A percentile compares a stretch with the other conserved stretches of the same genome.
phyloP scores from a whole-genome alignment of 2,329 filamentous ascomycete genomes.

The Pestalotiopsis sp. region DNA sequence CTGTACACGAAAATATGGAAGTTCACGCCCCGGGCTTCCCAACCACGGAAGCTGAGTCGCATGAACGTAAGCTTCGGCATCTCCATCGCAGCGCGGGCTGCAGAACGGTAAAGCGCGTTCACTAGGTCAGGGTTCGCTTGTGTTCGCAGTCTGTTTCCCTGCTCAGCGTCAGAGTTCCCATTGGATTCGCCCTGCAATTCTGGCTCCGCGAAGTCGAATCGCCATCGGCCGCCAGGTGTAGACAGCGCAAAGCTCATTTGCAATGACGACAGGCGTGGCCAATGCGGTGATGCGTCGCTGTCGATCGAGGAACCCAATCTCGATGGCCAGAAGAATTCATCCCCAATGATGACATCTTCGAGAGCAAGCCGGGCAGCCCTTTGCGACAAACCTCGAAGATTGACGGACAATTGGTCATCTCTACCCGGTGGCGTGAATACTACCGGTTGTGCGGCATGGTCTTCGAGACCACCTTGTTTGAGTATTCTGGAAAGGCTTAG shows the following conservation, averaged over 20 bases:
- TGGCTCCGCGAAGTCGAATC: neutral
- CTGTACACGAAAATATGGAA: neutral
- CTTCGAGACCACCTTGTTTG: neutral
- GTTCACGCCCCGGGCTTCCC: neutral
- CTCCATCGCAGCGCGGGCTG: neutral
- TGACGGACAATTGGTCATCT: neutral
- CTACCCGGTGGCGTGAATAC: neutral
- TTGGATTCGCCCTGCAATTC: neutral
- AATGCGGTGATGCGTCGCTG: neutral
- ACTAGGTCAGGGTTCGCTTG: neutral
- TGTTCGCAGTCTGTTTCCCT: neutral
- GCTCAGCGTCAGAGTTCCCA: neutral
- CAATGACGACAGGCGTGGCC: neutral
- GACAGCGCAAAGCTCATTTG: neutral
- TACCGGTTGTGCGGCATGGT: neutral
- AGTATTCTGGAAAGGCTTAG: neutral
- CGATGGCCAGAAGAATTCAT: neutral
- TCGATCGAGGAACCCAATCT: neutral
- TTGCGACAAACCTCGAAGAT: neutral
- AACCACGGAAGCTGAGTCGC: neutral
- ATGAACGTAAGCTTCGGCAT: neutral
- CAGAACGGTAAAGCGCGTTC: neutral
- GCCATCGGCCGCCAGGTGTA: neutral
- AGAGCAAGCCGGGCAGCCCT: neutral
- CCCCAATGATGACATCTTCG: neutral